phyloP scores from a whole-genome alignment of 306 rosid genomes.

The Pterocarpus santalinus region DNA sequence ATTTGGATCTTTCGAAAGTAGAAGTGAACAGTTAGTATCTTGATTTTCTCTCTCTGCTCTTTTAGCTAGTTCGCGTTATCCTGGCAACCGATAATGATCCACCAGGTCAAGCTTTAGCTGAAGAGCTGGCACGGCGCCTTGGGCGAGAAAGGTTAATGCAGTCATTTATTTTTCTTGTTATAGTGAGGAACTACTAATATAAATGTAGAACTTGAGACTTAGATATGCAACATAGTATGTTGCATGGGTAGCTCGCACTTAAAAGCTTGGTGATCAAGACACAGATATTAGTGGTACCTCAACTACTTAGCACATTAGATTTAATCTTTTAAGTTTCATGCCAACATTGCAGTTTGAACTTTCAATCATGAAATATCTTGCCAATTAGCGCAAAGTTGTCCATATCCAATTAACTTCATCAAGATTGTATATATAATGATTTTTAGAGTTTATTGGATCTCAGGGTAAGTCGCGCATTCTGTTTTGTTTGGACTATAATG shows the following conservation, averaged over 20 bases:
- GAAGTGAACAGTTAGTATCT: slow-evolving; percentile 4
- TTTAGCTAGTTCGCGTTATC: slow-evolving; percentile 55
- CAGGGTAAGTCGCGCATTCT: slow-evolving; percentile 4
- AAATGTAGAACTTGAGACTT: background rate
- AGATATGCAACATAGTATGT: slow-evolving; percentile 3
- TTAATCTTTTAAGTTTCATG: slow-evolving; percentile 28
- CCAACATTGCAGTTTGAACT: slow-evolving; percentile 21
- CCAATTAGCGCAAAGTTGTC: slow-evolving; percentile 5
- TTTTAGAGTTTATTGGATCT: slow-evolving; percentile 1
- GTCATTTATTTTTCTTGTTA: slow-evolving; percentile 36
- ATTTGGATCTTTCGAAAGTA: slow-evolving; percentile 33
- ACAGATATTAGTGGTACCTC: slow-evolving; percentile 7
- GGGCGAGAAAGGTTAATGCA: slow-evolving; percentile 57
- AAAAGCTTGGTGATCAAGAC: slow-evolving; percentile 3
- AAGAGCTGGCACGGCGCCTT: slow-evolving; percentile 60
- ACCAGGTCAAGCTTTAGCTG: slow-evolving; percentile 65
- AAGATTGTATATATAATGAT: slow-evolving; percentile 23
- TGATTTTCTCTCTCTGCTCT: slow-evolving; percentile 33
- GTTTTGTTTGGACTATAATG: slow-evolving; percentile 32
- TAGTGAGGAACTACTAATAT: slow-evolving; percentile 23
- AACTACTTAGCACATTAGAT: background rate
- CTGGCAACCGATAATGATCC: slow-evolving; percentile 63
- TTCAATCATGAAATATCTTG: background rate
- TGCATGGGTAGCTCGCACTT: background rate
- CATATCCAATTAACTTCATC: background rate